Evolutionary conservation across 1,284 basidiomycete genomes (phyloP).

Genomic region (Rhodotorula sp.): DNA sequence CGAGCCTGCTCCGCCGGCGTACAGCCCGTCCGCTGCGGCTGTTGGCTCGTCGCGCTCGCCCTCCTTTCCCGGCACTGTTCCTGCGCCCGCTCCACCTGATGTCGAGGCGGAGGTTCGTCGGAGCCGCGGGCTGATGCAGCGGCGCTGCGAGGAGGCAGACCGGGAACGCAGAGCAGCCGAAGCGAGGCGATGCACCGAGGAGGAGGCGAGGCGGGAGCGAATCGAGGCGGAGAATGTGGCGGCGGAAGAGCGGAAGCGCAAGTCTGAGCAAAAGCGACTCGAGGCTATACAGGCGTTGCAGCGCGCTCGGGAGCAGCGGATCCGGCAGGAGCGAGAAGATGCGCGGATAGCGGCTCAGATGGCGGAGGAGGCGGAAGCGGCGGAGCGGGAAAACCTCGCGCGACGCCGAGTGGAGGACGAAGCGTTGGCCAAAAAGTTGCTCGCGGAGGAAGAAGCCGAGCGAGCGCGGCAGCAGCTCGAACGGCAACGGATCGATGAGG

Average conservation of each 20-base stretch:
- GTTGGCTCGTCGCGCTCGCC: neutral
- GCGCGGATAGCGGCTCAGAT: slow-evolving; percentile 15
- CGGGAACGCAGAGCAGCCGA: neutral
- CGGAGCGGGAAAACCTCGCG: slow-evolving; percentile 7
- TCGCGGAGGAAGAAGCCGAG: slow-evolving; percentile 12
- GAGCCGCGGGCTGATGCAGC: neutral
- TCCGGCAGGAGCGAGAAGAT: slow-evolving; percentile 24
- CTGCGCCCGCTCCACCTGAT: neutral
- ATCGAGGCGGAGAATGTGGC: neutral
- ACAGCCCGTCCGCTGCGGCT: neutral
- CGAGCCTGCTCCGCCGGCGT: neutral
- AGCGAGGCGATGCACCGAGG: neutral
- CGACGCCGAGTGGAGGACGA: slow-evolving; percentile 18
- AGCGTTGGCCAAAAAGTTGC: slow-evolving; percentile 16
- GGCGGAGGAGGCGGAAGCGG: slow-evolving; percentile 16
- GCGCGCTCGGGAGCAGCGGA: neutral
- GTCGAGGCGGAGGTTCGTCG: neutral
- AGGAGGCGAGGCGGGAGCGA: neutral
- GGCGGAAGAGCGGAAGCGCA: slow-evolving; percentile 3
- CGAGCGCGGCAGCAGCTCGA: slow-evolving; percentile 7
- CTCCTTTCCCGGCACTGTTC: neutral
- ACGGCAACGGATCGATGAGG: slow-evolving; percentile 22
- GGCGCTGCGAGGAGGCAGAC: neutral
- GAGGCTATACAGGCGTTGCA: slow-evolving; percentile 11
- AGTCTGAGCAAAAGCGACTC: slow-evolving; percentile 11